Conservation (phyloP, 192 early-diverging fungal species). For the Mortierella hygrophila region DNA sequence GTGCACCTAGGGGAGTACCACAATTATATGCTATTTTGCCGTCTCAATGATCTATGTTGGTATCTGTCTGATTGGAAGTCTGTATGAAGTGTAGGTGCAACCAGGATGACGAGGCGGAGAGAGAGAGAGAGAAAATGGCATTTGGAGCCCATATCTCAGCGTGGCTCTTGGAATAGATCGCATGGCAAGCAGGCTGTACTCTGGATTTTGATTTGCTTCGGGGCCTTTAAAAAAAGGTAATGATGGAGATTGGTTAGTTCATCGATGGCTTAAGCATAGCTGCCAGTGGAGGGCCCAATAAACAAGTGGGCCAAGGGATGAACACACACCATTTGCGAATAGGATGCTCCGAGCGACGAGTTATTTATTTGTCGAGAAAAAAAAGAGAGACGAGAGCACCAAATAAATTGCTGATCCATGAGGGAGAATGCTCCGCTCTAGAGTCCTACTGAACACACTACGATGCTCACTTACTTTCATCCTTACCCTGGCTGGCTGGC, state of each 20-base stretch:
- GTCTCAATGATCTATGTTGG: background rate
- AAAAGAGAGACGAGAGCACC: background rate
- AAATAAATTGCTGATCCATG: background rate
- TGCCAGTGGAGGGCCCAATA: background rate
- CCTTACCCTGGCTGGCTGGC: background rate
- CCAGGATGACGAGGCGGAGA: background rate
- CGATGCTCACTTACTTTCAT: background rate
- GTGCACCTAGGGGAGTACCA: too few species aligned
- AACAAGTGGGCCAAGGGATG: background rate
- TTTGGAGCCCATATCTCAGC: background rate
- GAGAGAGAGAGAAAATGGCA: background rate
- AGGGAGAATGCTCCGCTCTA: background rate
- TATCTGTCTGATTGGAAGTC: background rate
- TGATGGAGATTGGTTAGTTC: background rate
- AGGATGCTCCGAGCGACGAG: background rate
- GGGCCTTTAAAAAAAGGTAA: background rate
- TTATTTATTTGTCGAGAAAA: background rate
- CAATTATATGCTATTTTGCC: background rate
- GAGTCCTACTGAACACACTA: background rate
- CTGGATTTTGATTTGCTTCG: background rate
- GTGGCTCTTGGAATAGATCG: background rate
- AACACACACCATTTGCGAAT: background rate
- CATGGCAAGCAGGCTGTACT: background rate
- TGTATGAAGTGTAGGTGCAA: background rate
- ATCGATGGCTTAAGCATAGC: slow-evolving; percentile 5